Percentiles rank a stretch among this genome's conserved stretches.
phyloP scores from a whole-genome alignment of 169 alveolate species.

The Eimeria sp. region DNA sequence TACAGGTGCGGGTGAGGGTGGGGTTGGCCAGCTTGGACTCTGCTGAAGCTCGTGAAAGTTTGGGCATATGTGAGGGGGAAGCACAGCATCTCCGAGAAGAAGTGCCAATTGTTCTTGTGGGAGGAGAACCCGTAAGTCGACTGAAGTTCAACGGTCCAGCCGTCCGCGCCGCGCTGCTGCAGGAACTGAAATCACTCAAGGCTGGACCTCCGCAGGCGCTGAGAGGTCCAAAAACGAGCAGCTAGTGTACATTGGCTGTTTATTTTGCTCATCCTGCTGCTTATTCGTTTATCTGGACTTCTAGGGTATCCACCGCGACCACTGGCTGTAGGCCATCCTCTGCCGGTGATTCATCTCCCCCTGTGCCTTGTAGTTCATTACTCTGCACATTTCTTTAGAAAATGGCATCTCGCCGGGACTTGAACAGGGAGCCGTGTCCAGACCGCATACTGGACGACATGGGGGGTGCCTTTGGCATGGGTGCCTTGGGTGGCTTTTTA shows the following conservation, averaged over 20 bases:
- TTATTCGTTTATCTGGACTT: neutral
- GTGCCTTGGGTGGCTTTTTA: conserved; percentile 97
- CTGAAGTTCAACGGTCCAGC: conserved; percentile 68
- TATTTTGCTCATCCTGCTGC: neutral
- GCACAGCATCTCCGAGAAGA: neutral
- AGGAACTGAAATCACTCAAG: conserved; percentile 11
- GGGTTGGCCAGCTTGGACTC: conserved; percentile 20
- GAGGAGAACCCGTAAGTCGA: conserved; percentile 37
- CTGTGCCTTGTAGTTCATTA: neutral
- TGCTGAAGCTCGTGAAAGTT: neutral
- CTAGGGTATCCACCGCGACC: neutral
- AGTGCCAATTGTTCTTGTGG: conserved; percentile 49
- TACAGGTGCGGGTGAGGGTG: conserved; percentile 21
- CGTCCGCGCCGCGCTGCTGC: conserved; percentile 54
- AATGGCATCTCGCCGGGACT: conserved; percentile 88
- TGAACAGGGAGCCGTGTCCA: conserved; percentile 97
- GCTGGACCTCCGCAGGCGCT: neutral
- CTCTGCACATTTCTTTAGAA: neutral
- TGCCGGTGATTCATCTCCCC: neutral
- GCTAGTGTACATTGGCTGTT: neutral
- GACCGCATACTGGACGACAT: conserved; percentile 97
- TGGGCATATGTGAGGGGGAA: conserved; percentile 16
- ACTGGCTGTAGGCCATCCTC: neutral
- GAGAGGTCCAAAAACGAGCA: neutral
- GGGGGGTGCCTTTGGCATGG: conserved; percentile 99